A percentile compares a stretch with the other conserved stretches of the same genome.
Evolutionary conservation across 1,284 basidiomycete genomes (phyloP).

Genomic region (Omphalotus olearius): DNA sequence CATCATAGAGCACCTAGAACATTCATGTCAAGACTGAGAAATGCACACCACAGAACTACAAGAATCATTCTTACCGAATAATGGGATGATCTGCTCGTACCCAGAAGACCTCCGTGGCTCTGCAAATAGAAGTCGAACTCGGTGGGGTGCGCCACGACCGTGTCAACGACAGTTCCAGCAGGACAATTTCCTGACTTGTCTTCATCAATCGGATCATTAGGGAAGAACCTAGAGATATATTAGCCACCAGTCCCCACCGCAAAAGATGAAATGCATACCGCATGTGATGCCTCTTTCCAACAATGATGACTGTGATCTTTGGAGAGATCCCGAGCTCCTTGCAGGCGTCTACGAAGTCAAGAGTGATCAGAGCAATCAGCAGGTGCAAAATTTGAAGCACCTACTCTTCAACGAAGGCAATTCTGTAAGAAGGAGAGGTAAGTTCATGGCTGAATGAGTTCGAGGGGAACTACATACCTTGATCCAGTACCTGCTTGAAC

Average conservation of each 20-base stretch:
- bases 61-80: slow-evolving; percentile 40
- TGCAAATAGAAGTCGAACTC: slow-evolving; percentile 83
- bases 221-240: slow-evolving; percentile 11
- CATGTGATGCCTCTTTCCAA: slow-evolving; percentile 75
- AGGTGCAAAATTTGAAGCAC: slow-evolving; percentile 9
- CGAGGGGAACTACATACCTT: slow-evolving; percentile 33
- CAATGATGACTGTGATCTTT: slow-evolving; percentile 71
- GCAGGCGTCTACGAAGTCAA: slow-evolving; percentile 46
- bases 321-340: slow-evolving; percentile 48
- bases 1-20: slow-evolving; percentile 29
- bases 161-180: slow-evolving; percentile 75
- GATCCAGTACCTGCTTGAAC: slow-evolving; percentile 62
- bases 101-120: slow-evolving; percentile 63
- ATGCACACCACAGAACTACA: background rate
- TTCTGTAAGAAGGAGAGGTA: slow-evolving; percentile 31
- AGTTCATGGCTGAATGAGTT: background rate
- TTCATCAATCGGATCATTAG: slow-evolving; percentile 41
- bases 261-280: slow-evolving; percentile 36
- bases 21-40: background rate
- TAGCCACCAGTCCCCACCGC: too few species aligned
- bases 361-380: slow-evolving; percentile 2
- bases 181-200: slow-evolving; percentile 71
- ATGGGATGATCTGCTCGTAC: slow-evolving; percentile 64
- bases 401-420: slow-evolving; percentile 53
- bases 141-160: slow-evolving; percentile 64